Base-by-base conservation (phyloP, 1,284 basidiomycete species). In the Leccinum insolens region DNA sequence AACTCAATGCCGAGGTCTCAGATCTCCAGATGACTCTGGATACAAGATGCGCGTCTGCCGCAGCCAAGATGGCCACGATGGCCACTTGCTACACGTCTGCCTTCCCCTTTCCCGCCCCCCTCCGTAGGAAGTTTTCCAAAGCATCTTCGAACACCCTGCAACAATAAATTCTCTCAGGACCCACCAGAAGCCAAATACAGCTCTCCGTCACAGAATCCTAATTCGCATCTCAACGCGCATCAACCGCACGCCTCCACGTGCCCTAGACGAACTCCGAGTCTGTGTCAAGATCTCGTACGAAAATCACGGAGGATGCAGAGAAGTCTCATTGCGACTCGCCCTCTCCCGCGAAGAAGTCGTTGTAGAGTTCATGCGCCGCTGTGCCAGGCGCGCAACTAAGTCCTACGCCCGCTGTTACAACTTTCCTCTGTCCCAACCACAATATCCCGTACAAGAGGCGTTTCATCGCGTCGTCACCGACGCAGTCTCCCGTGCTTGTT, bases 1-100 rank as follows among this genome's bases (percentile, higher is more conserved):
- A 79, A 8, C 75, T 88, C 14, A 82, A 85, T 28, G 77, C 76
- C 3, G 82, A 88, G 67, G 74, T 87, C 12, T 84, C 83, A 8
- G 71, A 78, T 1, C 71, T 83, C 7, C 79, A 83, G 57, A 76
- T 82, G 4, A 78, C 83, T 59, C 71, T 85, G 25, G 82, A 86
- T 4, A 83, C 84, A 15, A 87, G 88, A 72, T 81, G 80, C 44
- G 80, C 82, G 58, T 75, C 76, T 1, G 77, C 82, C 2, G 93
- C 94, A 1, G 89, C 91, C 12, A 92, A 90, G 74, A 94, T 95
- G 84, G 94, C 95, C 37, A 90, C 94, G 74, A 94, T 95, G 84
- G 94, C 95, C 37, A 90, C 94, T 65, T 86, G 93, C 61, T 96
- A 96, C 78, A 96, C 95, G 94, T 93, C 73, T 66, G 86, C 80